Evolutionary conservation across 305 asterid genomes (phyloP), one percentile per base, ranked within the genome.

Genomic region (Ajuga reptans): DNA sequence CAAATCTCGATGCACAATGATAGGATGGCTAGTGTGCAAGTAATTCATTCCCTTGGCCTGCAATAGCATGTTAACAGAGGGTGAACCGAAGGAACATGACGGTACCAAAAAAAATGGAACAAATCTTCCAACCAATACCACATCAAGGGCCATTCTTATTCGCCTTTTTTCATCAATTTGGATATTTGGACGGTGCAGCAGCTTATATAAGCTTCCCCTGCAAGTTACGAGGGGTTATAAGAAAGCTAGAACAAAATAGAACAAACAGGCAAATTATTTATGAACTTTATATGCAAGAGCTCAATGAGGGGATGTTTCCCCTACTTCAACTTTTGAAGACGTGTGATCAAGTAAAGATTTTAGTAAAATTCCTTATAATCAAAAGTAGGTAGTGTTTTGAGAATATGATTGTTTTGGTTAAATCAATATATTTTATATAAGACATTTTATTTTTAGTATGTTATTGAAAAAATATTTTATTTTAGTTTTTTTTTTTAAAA

Each of bases 41-140:
- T 91, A 91, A 80, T 91, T 91, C 96, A 91, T 91, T 64, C 98
- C 96, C 80, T 87, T 89, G 69, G 98, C 98, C 98, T 91, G 86
- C 63, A 79, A 76, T 11, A 8, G 45, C 51, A 31, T 14, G 52
- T 61, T 74, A 58, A 56, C 29, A 54, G 47, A 66, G 54, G 64
- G 68, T 5, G 75, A n/a, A n/a, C n/a, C n/a, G n/a, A 73, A 77
- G 58, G 42, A 70, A 68, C 27, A 47, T 71, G 66, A 53, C 47
- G 45, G 21, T 41, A 70, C 27, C 67, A 64, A 68, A 75, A 34
- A 66, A 56, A 63, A 55, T 59, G 50, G 74, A 68, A 70, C 8
- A 34, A 73, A 41, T 39, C 29, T 21, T 46, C 64, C 59, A 77
- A 71, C 42, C 64, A 77, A 73, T 84, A 93, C 99, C 97, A 93